Conservation (phyloP, 106 monocot genomes). For the Dendrobium huoshanense region DNA sequence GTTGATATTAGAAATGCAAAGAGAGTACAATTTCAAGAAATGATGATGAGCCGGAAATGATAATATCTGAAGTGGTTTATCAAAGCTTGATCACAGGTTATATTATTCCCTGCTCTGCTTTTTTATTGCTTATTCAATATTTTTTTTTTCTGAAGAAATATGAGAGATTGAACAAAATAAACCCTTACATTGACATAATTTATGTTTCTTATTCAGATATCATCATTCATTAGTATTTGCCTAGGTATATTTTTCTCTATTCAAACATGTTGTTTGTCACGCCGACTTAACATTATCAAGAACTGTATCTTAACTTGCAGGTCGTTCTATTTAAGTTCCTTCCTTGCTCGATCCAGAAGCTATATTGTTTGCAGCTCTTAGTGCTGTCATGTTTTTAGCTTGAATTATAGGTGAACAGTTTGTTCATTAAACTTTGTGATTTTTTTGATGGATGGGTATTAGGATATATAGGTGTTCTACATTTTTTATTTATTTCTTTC, state of each 20-base stretch:
- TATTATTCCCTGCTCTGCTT: neutral
- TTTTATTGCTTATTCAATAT: neutral
- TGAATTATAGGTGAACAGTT: no score
- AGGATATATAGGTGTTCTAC: no score
- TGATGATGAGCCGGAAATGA: slow-evolving; percentile 47
- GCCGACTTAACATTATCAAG: neutral
- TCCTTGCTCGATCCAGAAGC: neutral
- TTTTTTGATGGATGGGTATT: no score
- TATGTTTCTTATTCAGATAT: neutral
- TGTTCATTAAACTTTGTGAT: no score
- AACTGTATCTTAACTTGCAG: no score
- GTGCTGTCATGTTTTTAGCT: no score
- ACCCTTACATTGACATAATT: neutral
- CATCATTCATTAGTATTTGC: neutral
- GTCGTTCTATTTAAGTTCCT: no score
- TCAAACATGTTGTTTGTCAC: neutral
- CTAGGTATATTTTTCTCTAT: neutral
- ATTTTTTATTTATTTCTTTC: neutral
- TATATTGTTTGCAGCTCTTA: no score
- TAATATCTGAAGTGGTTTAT: neutral
- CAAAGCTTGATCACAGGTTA: neutral
- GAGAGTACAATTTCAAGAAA: slow-evolving; percentile 44
- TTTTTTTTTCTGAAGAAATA: neutral
- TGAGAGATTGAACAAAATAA: neutral
- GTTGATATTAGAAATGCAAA: slow-evolving; percentile 60